Evolutionary conservation across 768 basidiomycete species (phyloP).

Genomic region (Leccinum longicurvipes): DNA sequence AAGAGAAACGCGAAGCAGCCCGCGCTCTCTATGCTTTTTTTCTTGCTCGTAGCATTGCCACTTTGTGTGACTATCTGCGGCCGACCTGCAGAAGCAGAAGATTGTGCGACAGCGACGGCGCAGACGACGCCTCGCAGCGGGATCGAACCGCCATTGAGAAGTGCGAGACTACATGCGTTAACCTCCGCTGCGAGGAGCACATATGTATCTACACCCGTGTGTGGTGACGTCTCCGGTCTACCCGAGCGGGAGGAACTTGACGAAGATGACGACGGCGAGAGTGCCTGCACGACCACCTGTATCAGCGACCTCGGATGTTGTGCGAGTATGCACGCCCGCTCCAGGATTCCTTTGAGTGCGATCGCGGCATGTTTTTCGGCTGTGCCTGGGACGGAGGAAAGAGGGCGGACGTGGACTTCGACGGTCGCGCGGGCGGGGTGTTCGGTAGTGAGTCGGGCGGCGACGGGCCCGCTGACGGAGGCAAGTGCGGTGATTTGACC

Average conservation of each 20-base stretch:
- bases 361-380: conserved; percentile 58
- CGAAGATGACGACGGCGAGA: conserved; percentile 26
- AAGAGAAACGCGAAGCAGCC: conserved; percentile 74
- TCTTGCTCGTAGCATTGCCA: not conserved
- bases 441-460: conserved; percentile 67
- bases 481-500: conserved; percentile 46
- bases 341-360: conserved; percentile 52
- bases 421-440: conserved; percentile 69
- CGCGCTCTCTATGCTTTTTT: conserved; percentile 35
- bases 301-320: conserved; percentile 70
- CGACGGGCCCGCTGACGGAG: conserved; percentile 79
- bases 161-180: conserved; percentile 66
- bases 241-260: not conserved
- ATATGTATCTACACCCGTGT: conserved; percentile 14
- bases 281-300: conserved; percentile 72
- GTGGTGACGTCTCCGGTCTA: not conserved
- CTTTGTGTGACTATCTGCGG: conserved; percentile 47
- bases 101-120: conserved; percentile 56
- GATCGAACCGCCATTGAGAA: conserved; percentile 66
- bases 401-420: conserved; percentile 69
- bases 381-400: conserved; percentile 66
- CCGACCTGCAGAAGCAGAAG: conserved; percentile 2
- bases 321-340: conserved; percentile 61
- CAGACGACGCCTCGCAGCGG: conserved; percentile 75
- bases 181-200: conserved; percentile 60